These are phyloP conservation scores for Angophora floribunda DNA, from an alignment of 345 rosid species.

Conservation along the genomic window DNA sequence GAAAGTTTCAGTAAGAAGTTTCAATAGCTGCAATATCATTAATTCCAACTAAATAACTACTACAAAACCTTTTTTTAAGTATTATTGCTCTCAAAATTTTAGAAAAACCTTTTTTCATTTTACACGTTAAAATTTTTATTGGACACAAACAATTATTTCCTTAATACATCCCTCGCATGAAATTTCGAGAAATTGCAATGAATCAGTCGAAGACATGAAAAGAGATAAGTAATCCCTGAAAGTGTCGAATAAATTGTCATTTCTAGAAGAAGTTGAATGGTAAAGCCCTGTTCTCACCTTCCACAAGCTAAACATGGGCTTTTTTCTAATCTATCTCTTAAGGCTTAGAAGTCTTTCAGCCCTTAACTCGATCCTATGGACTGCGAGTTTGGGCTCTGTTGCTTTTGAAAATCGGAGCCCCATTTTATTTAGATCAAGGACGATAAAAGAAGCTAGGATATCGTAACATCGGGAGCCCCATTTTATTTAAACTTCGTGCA, in stretches of 20 bases:
- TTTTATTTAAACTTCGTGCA: not conserved
- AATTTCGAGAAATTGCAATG: not conserved
- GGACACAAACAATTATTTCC: not conserved
- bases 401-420: not conserved
- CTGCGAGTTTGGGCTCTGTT: not conserved
- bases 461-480: not conserved
- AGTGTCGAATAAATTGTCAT: not conserved
- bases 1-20: not conserved
- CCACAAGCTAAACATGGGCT: not conserved
- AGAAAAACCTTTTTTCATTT: not conserved
- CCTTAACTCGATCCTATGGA: not conserved
- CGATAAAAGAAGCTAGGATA: not conserved
- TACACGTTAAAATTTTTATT: not conserved
- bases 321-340: not conserved
- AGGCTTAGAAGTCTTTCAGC: not conserved
- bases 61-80: not conserved
- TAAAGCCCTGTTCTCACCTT: not conserved
- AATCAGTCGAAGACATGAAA: not conserved
- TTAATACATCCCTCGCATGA: not conserved
- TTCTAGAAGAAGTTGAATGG: not conserved
- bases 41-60: not conserved
- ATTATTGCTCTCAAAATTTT: not conserved
- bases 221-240: not conserved
- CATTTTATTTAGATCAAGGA: not conserved
- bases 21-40: not conserved